Base-by-base conservation (phyloP, 345 rosid genomes). In the Nephelium lappaceum region DNA sequence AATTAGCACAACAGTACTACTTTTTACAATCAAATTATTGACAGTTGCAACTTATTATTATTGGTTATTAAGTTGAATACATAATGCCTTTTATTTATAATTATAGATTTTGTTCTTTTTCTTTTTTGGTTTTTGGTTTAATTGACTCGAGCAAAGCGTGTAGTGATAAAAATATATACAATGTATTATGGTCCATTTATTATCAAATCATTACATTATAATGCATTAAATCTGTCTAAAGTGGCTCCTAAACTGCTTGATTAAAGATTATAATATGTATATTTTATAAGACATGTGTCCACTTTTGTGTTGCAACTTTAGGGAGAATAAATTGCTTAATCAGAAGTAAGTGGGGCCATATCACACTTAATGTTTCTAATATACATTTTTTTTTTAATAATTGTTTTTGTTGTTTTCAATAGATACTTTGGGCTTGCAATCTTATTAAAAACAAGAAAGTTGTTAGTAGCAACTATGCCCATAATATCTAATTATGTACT, bases 251-350 rank as follows among this genome's bases (percentile, higher is more conserved):
- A 36, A 49, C 31, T 11, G 64, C 38, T 66, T 51, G 78, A 65
- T 75, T 75, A 66, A 31, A 74, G 77, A 45, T 19, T 64, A 24
- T 38, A 36, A 72, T 6, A 12, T 41, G 21, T 23, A 19, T 6
- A 49, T 12, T 6, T 25, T 45, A 74, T 15, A 15, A 75, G 62
- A 75, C 72, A 75, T 41, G 47, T 45, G 64, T 36, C 70, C 31
- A 41, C 72, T 65, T 66, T 42, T 51, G 63, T 66, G 63, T 66
- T 11, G 71, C 64, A n/a, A 65, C 62, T 75, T 65, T 75, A 64
- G 64, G 71, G 71, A 51, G 49, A 75, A 19, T 75, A 31, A 11
- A 8, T 67, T 27, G 47, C 63, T 51, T 75, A 65, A 45, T 65
- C 63, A 65, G 25, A 51, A 49, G 21, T 65, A 67, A 49, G n/a